phyloP scores from a whole-genome alignment of 768 basidiomycete species.

The Mycena rebaudengoi region DNA sequence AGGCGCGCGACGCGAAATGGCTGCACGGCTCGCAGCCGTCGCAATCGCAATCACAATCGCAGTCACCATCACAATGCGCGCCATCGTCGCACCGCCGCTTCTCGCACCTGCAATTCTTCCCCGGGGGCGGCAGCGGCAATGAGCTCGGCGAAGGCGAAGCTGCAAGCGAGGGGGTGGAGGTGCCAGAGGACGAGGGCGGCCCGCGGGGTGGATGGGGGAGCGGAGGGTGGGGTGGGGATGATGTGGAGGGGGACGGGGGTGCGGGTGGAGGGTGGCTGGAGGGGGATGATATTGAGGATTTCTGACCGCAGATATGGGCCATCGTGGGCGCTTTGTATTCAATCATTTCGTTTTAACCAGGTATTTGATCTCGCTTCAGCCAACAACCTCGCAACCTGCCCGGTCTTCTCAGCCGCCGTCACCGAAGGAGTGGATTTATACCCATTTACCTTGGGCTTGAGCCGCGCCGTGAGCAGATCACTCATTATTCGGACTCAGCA shows the following conservation, averaged over 20 bases:
- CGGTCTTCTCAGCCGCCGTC: too few relatives aligned
- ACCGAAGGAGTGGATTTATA: too few relatives aligned
- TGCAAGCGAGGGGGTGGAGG: constrained; percentile 23
- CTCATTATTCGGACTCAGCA: too few relatives aligned
- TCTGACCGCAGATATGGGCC: constrained; percentile 13
- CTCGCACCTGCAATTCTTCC: constrained; percentile 58
- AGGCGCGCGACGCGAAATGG: constrained; percentile 52
- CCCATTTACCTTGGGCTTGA: too few relatives aligned
- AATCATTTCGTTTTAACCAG: too few relatives aligned
- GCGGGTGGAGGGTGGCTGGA: constrained; percentile 45
- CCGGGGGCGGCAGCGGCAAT: constrained; percentile 41
- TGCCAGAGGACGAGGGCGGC: constrained; percentile 19
- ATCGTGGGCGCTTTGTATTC: too few relatives aligned
- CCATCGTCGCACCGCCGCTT: constrained; percentile 56
- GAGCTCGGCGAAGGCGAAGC: constrained; percentile 46
- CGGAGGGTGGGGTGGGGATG: too few relatives aligned
- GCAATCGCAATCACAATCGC: too few relatives aligned
- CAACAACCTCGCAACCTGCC: too few relatives aligned
- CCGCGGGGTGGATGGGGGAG: constrained; percentile 20
- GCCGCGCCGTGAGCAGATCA: too few relatives aligned
- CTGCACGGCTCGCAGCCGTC: too few relatives aligned
- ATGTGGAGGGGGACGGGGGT: constrained; percentile 44
- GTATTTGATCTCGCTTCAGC: too few relatives aligned
- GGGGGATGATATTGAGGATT: constrained; percentile 38
- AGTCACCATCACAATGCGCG: constrained; percentile 23